Evolutionary conservation across 257 asterid genomes (phyloP).

Genomic region (Scutellaria barbata): DNA sequence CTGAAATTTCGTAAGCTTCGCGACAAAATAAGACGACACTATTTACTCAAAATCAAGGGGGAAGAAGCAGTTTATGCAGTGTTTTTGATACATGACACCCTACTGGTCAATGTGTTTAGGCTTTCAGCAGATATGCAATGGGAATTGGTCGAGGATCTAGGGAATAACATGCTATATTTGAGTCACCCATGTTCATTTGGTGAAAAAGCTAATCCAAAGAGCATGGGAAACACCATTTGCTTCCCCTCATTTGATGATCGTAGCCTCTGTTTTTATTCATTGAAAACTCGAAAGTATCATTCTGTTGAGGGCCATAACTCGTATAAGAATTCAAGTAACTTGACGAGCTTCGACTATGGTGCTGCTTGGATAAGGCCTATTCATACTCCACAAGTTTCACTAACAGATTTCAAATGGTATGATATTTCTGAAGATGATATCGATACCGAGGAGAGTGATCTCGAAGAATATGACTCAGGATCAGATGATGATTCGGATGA

Average conservation of each 20-base stretch:
- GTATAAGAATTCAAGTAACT: no score
- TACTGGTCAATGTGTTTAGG: background rate
- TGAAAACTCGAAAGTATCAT: background rate
- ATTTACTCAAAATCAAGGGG: background rate
- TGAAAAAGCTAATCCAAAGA: background rate
- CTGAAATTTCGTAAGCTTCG: background rate
- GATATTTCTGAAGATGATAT: no score
- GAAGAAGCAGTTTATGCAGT: background rate
- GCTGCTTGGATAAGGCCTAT: no score
- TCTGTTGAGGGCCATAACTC: background rate
- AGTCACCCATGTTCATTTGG: background rate
- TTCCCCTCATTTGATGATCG: background rate
- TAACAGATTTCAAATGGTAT: no score
- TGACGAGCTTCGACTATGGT: no score
- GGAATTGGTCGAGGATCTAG: background rate
- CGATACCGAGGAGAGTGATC: no score
- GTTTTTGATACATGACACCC: background rate
- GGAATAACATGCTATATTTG: background rate
- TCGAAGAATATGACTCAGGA: no score
- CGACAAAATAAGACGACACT: background rate
- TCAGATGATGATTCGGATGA: no score
- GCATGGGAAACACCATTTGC: background rate
- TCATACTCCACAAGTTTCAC: no score
- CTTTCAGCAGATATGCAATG: background rate
- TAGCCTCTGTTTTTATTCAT: background rate